phyloP scores from a whole-genome alignment of 177 flowering plant genomes.

The Vitis hybrid region DNA sequence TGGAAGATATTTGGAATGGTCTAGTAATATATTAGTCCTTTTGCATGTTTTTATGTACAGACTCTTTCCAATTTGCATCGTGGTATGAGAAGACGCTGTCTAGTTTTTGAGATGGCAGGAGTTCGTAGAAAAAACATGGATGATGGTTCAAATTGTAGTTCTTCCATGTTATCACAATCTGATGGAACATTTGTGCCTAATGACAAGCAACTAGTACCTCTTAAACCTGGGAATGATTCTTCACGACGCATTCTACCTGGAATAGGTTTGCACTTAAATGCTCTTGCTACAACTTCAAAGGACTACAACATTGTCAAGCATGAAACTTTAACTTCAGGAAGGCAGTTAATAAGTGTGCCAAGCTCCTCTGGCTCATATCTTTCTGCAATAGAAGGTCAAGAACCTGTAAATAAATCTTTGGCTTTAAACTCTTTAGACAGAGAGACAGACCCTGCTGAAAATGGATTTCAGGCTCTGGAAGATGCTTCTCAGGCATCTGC shows the following conservation, averaged over 20 bases:
- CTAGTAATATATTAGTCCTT: not conserved
- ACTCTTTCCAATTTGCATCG: conserved; percentile 52
- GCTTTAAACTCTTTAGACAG: conserved; percentile 31
- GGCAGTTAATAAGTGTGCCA: conserved; percentile 38
- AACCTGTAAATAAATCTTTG: conserved; percentile 30
- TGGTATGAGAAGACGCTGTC: conserved; percentile 87
- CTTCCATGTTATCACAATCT: conserved; percentile 31
- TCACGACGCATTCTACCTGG: conserved; percentile 65
- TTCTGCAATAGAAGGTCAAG: conserved; percentile 31
- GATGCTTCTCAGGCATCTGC: conserved; percentile 45
- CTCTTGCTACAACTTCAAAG: conserved; percentile 63
- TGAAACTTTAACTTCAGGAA: conserved; percentile 44
- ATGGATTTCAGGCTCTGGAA: conserved; percentile 31
- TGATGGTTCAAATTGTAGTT: conserved; percentile 38
- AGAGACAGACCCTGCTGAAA: conserved; percentile 33
- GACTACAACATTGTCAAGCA: conserved; percentile 42
- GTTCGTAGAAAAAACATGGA: conserved; percentile 51
- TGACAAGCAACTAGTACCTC: conserved; percentile 41
- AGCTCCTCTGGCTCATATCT: conserved; percentile 33
- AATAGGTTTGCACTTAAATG: conserved; percentile 92
- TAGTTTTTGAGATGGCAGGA: conserved; percentile 71
- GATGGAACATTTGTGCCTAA: conserved; percentile 33
- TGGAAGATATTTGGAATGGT: not conserved
- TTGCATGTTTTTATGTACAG: conserved; percentile 28
- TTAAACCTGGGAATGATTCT: conserved; percentile 40